Evolutionary conservation across 2,329 filamentous ascomycete genomes (phyloP).

Genomic region (Arthrobotrys pseudoclavata): DNA sequence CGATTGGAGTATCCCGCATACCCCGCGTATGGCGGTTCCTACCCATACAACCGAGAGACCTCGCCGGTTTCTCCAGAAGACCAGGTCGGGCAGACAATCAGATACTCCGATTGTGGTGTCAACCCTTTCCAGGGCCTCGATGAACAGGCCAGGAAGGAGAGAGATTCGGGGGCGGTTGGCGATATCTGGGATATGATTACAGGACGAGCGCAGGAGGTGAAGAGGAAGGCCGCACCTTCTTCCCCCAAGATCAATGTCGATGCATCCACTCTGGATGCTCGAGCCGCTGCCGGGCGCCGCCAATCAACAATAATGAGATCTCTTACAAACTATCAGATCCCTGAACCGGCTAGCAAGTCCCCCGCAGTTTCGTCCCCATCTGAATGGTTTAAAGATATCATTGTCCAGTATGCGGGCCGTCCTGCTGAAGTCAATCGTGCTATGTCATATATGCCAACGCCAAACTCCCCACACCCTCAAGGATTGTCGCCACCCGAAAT

Average conservation of each 20-base stretch:
- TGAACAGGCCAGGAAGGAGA: slow-evolving; percentile 46
- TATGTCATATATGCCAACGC: slow-evolving; percentile 48
- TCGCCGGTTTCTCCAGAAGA: slow-evolving; percentile 34
- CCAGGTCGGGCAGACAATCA: slow-evolving; percentile 39
- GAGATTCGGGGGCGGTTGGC: slow-evolving; percentile 45
- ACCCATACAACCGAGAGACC: slow-evolving; percentile 14
- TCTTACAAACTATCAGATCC: slow-evolving; percentile 29
- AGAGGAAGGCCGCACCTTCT: slow-evolving; percentile 8
- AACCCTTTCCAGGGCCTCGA: slow-evolving; percentile 58
- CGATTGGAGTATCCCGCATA: slow-evolving; percentile 22
- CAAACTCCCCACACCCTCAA: slow-evolving; percentile 36
- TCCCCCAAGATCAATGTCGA: slow-evolving; percentile 46
- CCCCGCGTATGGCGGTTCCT: slow-evolving; percentile 28
- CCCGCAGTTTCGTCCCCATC: slow-evolving; percentile 25
- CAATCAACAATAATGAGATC: slow-evolving; percentile 19
- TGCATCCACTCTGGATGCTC: slow-evolving; percentile 34
- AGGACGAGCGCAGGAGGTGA: slow-evolving; percentile 29
- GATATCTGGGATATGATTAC: slow-evolving; percentile 58
- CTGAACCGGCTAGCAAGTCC: slow-evolving; percentile 23
- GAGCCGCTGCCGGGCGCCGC: neutral
- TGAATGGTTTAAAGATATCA: slow-evolving; percentile 53
- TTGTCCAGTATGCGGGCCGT: slow-evolving; percentile 45
- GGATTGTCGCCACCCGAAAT: slow-evolving; percentile 53
- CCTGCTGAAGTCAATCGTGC: slow-evolving; percentile 48
- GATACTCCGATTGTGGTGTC: slow-evolving; percentile 58